phyloP scores from a whole-genome alignment of 1,284 basidiomycete species.

The Apiotrichum laibachii region DNA sequence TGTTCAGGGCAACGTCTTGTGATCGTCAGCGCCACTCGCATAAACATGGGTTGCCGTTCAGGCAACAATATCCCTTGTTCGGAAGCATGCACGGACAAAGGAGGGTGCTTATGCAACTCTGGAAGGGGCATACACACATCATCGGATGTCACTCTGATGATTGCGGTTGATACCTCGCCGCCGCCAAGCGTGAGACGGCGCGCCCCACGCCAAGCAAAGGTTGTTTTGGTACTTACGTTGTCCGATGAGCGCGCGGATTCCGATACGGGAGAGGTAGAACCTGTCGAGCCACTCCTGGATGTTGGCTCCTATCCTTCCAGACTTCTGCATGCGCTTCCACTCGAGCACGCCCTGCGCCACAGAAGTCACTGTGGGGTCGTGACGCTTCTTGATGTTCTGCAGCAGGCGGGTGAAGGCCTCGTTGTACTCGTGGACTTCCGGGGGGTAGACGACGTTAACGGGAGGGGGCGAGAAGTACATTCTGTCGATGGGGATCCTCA shows the following conservation, averaged over 20 bases:
- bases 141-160: no score
- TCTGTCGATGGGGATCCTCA: slow-evolving; percentile 50
- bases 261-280: slow-evolving; percentile 96
- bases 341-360: slow-evolving; percentile 79
- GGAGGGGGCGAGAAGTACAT: slow-evolving; percentile 81
- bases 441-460: slow-evolving; percentile 72
- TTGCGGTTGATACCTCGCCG: no score
- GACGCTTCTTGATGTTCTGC: slow-evolving; percentile 86
- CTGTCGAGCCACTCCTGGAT: slow-evolving; percentile 95
- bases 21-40: slow-evolving; percentile 8
- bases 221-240: slow-evolving; percentile 50
- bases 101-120: neutral
- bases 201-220: no score
- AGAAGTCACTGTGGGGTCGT: slow-evolving; percentile 97
- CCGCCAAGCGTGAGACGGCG: no score
- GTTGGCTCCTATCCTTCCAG: slow-evolving; percentile 63
- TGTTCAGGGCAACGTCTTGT: slow-evolving; percentile 85
- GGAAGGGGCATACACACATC: no score
- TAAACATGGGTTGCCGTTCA: neutral
- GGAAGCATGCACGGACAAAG: slow-evolving; percentile 1
- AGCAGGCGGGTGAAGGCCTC: slow-evolving; percentile 82
- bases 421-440: slow-evolving; percentile 92
- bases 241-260: slow-evolving; percentile 91
- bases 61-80: neutral
- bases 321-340: slow-evolving; percentile 57